A percentile compares a stretch with the other conserved stretches of the same genome.
phyloP scores from a whole-genome alignment of 305 asterid species.

The Solanum hybrid region DNA sequence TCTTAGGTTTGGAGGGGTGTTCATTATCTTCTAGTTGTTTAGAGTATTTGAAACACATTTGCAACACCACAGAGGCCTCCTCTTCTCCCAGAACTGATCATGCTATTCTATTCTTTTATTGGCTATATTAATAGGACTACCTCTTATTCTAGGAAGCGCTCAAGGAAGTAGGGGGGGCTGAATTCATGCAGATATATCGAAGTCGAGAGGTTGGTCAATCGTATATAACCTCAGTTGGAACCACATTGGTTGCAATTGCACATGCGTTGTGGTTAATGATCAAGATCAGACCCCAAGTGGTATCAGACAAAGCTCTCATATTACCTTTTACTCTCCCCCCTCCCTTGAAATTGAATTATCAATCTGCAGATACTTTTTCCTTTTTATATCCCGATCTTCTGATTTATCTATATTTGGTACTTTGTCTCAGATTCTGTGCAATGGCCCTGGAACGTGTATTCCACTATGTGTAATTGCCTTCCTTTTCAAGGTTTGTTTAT shows the following conservation, averaged over 20 bases:
- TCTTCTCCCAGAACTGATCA: background rate
- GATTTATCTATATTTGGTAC: background rate
- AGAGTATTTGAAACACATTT: background rate
- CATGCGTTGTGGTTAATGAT: conserved; percentile 86
- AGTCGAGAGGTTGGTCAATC: conserved; percentile 96
- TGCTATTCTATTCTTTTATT: background rate
- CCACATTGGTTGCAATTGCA: conserved; percentile 59
- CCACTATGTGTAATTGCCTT: conserved; percentile 69
- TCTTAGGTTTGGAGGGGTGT: background rate
- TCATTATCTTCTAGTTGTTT: background rate
- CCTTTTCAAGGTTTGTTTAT: conserved; percentile 49
- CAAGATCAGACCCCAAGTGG: conserved; percentile 88
- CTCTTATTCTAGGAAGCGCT: conserved; percentile 40
- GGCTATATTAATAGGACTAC: background rate
- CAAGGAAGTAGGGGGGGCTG: conserved; percentile 33
- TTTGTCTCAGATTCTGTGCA: conserved; percentile 64
- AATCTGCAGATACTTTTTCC: background rate
- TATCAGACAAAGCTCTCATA: conserved; percentile 17
- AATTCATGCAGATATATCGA: conserved; percentile 66
- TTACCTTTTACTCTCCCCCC: background rate
- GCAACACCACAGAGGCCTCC: background rate
- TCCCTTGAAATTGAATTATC: background rate
- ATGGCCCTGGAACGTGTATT: conserved; percentile 93
- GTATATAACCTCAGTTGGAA: conserved; percentile 68
- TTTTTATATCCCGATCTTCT: background rate